Evolutionary conservation across 768 basidiomycete species (phyloP).

Genomic region (Tricholoma furcatifolium): DNA sequence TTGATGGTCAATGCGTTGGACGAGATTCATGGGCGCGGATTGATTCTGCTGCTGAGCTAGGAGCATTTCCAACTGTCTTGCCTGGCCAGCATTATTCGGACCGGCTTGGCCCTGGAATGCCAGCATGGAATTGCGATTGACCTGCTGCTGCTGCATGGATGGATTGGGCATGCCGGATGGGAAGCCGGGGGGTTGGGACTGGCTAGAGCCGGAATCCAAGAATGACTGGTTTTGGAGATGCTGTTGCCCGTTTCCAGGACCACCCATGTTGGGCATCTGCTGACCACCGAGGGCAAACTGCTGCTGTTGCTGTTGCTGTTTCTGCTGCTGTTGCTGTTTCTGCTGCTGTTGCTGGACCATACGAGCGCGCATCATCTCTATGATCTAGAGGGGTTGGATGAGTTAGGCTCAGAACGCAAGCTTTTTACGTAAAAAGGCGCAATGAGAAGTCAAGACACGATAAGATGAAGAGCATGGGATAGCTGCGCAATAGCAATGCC

Average conservation of each 20-base stretch:
- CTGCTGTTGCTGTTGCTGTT: slow-evolving; percentile 37
- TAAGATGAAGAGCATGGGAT: slow-evolving; percentile 16
- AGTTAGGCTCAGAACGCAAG: slow-evolving; percentile 16
- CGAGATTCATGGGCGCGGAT: slow-evolving; percentile 32
- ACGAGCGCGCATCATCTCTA: slow-evolving; percentile 43
- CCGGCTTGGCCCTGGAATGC: slow-evolving; percentile 29
- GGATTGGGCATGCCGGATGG: slow-evolving; percentile 32
- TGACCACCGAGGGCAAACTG: slow-evolving; percentile 40
- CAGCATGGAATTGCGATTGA: slow-evolving; percentile 33
- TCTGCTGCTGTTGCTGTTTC: slow-evolving; percentile 32
- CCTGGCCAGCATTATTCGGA: slow-evolving; percentile 26
- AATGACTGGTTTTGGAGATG: slow-evolving; percentile 26
- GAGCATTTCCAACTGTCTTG: slow-evolving; percentile 47
- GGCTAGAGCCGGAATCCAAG: slow-evolving; percentile 31
- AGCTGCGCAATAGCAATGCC: slow-evolving; percentile 2
- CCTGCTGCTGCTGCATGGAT: slow-evolving; percentile 20
- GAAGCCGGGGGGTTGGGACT: slow-evolving; percentile 36
- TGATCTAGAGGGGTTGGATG: slow-evolving; percentile 35
- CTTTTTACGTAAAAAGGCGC: slow-evolving; percentile 20
- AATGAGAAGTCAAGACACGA: slow-evolving; percentile 15
- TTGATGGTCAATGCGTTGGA: slow-evolving; percentile 22
- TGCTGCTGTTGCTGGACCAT: slow-evolving; percentile 35
- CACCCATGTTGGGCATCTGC: slow-evolving; percentile 31
- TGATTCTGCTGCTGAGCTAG: slow-evolving; percentile 40
- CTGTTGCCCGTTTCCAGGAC: slow-evolving; percentile 28